Evolutionary conservation across 306 rosid genomes (phyloP).

Genomic region (Erythrophleum fordii): DNA sequence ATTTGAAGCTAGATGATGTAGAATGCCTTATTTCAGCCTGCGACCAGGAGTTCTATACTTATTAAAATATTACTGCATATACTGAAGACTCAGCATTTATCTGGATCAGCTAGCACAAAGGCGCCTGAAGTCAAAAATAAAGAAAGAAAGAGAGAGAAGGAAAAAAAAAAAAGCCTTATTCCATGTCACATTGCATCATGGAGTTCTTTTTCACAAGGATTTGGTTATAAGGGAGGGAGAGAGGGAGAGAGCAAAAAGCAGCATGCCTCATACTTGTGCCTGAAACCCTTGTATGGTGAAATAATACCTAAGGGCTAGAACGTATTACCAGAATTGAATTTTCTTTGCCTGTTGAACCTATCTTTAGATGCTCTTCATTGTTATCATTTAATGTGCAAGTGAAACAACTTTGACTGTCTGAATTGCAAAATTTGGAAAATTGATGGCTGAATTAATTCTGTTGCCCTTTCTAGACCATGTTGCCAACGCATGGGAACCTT

Average conservation of each 20-base stretch:
- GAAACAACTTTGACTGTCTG: conserved; percentile 12
- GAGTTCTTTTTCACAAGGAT: background rate
- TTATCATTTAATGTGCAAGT: background rate
- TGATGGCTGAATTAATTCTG: background rate
- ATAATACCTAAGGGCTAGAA: background rate
- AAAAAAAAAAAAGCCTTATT: too few relatives aligned
- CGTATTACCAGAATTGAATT: background rate
- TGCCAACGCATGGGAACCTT: background rate
- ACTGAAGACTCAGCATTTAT: background rate
- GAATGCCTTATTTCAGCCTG: background rate
- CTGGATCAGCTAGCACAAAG: background rate
- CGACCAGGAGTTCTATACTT: background rate
- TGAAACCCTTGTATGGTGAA: too few relatives aligned
- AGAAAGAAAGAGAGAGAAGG: background rate
- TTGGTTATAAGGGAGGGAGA: background rate
- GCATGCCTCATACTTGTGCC: background rate
- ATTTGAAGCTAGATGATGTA: background rate
- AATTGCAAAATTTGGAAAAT: background rate
- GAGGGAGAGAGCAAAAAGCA: background rate
- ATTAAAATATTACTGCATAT: background rate
- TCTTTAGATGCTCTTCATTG: background rate
- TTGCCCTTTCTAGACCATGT: background rate
- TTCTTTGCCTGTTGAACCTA: background rate
- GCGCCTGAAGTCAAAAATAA: background rate
- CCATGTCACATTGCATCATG: background rate